These are phyloP conservation scores for Umbelopsis sp. DNA, from an alignment of 371 early-diverging fungal genomes.

Conservation along the genomic window DNA sequence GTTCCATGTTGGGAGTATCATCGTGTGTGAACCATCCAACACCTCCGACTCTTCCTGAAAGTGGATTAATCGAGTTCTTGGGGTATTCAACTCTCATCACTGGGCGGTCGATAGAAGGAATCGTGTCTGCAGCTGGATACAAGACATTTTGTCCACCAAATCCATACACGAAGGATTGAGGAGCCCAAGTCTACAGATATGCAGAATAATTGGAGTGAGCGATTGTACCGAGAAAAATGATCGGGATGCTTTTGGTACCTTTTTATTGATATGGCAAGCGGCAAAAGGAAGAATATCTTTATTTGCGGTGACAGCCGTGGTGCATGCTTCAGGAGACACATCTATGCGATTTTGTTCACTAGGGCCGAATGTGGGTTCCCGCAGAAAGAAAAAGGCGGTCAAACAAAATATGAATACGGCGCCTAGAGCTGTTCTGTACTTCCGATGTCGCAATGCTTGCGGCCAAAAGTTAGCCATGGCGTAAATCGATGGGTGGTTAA, in stretches of 20 bases:
- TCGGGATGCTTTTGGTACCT: background rate
- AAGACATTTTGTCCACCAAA: conserved; percentile 9
- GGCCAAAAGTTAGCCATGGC: too few species aligned
- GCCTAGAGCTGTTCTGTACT: too few species aligned
- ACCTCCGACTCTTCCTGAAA: conserved; percentile 21
- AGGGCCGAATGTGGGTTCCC: too few species aligned
- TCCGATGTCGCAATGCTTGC: too few species aligned
- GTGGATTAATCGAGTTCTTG: conserved; percentile 23
- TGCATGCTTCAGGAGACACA: background rate
- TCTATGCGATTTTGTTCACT: background rate
- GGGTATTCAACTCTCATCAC: conserved; percentile 20
- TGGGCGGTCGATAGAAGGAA: background rate
- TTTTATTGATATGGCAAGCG: conserved; percentile 3
- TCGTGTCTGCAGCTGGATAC: background rate
- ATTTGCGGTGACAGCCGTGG: background rate
- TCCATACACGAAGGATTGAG: background rate
- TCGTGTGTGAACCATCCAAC: conserved; percentile 16
- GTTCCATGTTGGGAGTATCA: background rate
- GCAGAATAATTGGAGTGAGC: background rate
- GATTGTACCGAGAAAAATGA: too few species aligned
- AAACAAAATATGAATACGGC: too few species aligned
- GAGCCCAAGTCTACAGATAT: conserved; percentile 2
- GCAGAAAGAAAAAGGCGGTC: too few species aligned
- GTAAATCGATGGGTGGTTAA: too few species aligned
- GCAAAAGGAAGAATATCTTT: background rate